Evolutionary conservation across 306 rosid genomes (phyloP).

Genomic region (Albizia julibrissin): DNA sequence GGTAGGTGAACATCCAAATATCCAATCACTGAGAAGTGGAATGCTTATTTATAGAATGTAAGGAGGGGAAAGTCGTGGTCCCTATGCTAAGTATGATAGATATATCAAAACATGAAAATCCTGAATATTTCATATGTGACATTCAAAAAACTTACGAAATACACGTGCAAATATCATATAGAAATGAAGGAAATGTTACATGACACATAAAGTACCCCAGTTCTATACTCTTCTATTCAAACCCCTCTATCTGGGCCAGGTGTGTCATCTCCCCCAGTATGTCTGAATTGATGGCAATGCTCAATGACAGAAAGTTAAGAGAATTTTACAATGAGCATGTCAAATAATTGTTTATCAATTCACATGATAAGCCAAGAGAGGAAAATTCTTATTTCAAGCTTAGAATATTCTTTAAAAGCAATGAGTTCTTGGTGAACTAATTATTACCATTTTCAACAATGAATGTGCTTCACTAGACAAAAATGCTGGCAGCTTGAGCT

Average conservation of each 20-base stretch:
- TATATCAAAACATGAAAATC: background rate
- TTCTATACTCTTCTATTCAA: background rate
- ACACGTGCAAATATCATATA: background rate
- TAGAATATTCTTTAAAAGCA: conserved; percentile 9
- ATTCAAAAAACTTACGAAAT: background rate
- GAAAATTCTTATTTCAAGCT: background rate
- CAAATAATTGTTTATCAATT: conserved; percentile 1
- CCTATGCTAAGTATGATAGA: background rate
- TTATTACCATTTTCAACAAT: conserved; percentile 78
- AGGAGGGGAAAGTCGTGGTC: background rate
- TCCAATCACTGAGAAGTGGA: background rate
- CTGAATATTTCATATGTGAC: background rate
- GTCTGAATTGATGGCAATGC: background rate
- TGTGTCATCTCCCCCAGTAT: background rate
- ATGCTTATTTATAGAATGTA: background rate
- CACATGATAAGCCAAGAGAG: background rate
- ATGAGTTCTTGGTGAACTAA: conserved; percentile 10
- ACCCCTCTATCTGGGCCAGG: background rate
- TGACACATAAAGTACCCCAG: background rate
- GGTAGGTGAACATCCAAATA: background rate
- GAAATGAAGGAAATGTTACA: background rate
- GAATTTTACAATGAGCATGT: background rate
- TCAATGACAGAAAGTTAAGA: background rate
- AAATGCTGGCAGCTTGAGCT: conserved; percentile 85
- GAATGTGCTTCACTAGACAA: conserved; percentile 94